Evolutionary conservation across 2,329 filamentous ascomycete genomes (phyloP), one percentile per base, ranked within the genome.

Genomic region (Ascochyta viciae-villosae): DNA sequence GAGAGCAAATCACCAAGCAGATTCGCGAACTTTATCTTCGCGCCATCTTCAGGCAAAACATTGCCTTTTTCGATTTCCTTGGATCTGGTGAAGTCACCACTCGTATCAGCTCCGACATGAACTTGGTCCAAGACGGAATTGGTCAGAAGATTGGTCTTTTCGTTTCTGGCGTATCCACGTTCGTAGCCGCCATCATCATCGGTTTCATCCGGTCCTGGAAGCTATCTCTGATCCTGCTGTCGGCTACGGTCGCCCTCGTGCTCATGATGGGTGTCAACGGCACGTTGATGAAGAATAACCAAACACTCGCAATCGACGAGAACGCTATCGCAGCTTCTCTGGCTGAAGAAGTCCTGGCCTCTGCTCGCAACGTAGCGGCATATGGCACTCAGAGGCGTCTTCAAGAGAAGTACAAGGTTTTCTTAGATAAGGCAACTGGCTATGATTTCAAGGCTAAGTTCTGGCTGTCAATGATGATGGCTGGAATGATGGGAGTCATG

Each of bases 71-170:
- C 51, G 95, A 99, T 76, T 96, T 96, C 72, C 83, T 97, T 10
- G 95, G 95, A 47, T 91, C 94, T 24, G 95, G 95, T 61, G 95
- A 98, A 78, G 90, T 98, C 58, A 97, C 94, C 0, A 98, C 94
- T 1, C 88, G 93, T 60, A 98, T 99, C 70, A 98, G 94, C 0
- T 89, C 93, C 19, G 94, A 98, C 75, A 96, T 93, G 59, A 97
- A 96, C 69, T 79, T 96, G 50, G 89, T 99, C 49, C 94, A 98
- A 76, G 93, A 97, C 64, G 95, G 93, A 54, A 91, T 99, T 43
- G 72, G 73, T 10, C 72, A 75, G 44, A 76, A 76, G 54, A 71
- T 76, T 9, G 70, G 66, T 12, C 62, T 76, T 5, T 75, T 75
- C 43, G 57, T 75, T 13, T 63, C 68, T 6, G 72, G 73, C 9